Percentiles rank a stretch among this genome's conserved stretches.
Conservation (phyloP, 345 rosid species). For the Gossypium raimondii region DNA sequence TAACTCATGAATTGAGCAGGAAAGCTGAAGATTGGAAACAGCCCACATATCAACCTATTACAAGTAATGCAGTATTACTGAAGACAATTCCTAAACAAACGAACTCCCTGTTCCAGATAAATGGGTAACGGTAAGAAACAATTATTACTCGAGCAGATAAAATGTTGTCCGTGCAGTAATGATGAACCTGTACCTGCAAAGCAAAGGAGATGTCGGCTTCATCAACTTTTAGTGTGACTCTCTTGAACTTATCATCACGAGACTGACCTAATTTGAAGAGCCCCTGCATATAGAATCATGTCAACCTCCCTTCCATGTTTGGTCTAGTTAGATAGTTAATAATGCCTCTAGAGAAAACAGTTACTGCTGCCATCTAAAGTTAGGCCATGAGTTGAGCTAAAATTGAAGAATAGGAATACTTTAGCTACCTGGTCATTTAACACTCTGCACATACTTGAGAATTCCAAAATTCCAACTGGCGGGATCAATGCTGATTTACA, state of each 20-base stretch:
- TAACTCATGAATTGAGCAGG: neutral
- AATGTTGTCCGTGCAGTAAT: neutral
- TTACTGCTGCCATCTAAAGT: neutral
- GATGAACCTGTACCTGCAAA: conserved; percentile 51
- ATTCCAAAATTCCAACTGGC: conserved; percentile 61
- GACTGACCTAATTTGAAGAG: conserved; percentile 67
- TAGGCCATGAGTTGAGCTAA: neutral
- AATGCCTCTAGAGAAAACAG: neutral
- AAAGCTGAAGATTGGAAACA: neutral
- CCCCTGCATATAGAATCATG: conserved; percentile 42
- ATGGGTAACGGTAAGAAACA: neutral
- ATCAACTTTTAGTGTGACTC: conserved; percentile 67
- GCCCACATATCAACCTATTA: neutral
- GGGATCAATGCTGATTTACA: conserved; percentile 74
- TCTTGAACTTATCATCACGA: conserved; percentile 63
- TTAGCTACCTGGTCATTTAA: conserved; percentile 75
- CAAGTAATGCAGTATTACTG: conserved; percentile 25
- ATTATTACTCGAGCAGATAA: neutral
- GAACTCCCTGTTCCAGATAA: conserved; percentile 57
- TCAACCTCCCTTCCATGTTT: neutral
- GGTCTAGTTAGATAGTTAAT: neutral
- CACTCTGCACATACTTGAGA: conserved; percentile 67
- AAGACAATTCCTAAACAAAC: conserved; percentile 84
- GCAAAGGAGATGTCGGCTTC: conserved; percentile 79
- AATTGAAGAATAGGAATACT: neutral